A percentile compares a stretch with the other conserved stretches of the same genome.
Evolutionary conservation across 257 asterid species (phyloP).

Genomic region (Nicotiana benthamiana): DNA sequence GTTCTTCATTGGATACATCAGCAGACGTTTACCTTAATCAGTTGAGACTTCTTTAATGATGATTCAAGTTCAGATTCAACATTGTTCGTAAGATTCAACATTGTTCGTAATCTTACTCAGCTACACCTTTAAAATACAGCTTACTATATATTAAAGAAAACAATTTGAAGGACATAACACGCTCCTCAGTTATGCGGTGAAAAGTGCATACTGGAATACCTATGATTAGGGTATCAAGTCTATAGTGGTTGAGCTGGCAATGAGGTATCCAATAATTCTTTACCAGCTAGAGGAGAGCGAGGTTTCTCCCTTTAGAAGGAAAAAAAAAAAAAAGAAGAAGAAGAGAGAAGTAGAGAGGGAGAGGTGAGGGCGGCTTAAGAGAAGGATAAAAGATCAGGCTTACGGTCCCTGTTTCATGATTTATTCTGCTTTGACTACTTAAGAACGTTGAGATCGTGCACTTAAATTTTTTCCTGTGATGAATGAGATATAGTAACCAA

Average conservation of each 20-base stretch:
- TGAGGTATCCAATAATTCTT: not conserved
- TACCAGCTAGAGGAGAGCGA: not conserved
- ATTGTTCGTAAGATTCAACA: not conserved
- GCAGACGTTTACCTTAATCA: not conserved
- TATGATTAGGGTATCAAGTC: not conserved
- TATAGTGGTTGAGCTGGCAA: not conserved
- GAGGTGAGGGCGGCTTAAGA: not conserved
- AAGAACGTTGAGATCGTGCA: not conserved
- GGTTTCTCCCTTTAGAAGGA: not conserved
- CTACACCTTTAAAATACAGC: not conserved
- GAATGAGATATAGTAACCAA: not conserved
- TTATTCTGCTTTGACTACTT: not conserved
- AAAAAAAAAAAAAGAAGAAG: not conserved
- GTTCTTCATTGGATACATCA: not conserved
- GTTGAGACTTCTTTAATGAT: not conserved
- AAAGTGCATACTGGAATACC: not conserved
- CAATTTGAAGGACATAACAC: not conserved
- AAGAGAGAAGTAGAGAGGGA: not conserved
- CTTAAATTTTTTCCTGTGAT: not conserved
- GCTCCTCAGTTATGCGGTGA: not conserved
- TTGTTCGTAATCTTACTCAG: not conserved
- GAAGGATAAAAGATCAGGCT: not conserved
- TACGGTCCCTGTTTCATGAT: not conserved
- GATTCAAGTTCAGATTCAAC: not conserved
- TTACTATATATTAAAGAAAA: not conserved